These are phyloP conservation scores for Salisapilia sapeloensis DNA, from an alignment of 352 stramenopile genomes.

Conservation along the genomic window DNA sequence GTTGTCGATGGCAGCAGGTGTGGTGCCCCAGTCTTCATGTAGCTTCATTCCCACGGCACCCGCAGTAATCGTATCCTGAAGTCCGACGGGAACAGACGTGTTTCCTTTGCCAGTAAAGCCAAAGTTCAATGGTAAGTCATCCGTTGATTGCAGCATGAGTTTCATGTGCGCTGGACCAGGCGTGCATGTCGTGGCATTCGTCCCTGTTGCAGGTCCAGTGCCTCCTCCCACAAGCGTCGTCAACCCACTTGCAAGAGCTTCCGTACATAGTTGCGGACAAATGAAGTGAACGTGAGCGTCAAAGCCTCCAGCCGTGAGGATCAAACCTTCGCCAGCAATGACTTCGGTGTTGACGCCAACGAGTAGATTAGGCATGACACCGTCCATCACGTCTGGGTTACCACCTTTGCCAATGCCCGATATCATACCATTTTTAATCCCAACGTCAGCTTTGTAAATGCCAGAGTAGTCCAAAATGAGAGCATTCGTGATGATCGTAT, in stretches of 20 bases:
- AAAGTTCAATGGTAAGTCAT: slow-evolving; percentile 91
- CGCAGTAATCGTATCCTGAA: slow-evolving; percentile 83
- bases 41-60: slow-evolving; percentile 93
- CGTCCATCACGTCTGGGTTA: slow-evolving; percentile 94
- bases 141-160: slow-evolving; percentile 92
- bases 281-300: slow-evolving; percentile 97
- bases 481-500: slow-evolving; percentile 96
- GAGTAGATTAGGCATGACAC: slow-evolving; percentile 76
- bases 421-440: slow-evolving; percentile 89
- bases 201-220: slow-evolving; percentile 85
- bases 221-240: slow-evolving; percentile 87
- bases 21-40: slow-evolving; percentile 97
- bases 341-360: slow-evolving; percentile 89
- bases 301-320: slow-evolving; percentile 91
- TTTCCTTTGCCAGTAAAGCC: slow-evolving; percentile 96
- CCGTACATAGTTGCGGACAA: slow-evolving; percentile 86
- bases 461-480: slow-evolving; percentile 91
- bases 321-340: slow-evolving; percentile 92
- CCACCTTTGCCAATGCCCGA: slow-evolving; percentile 92
- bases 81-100: slow-evolving; percentile 58
- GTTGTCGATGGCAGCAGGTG: slow-evolving; percentile 87
- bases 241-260: slow-evolving; percentile 85
- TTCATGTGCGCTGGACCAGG: slow-evolving; percentile 87
- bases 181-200: slow-evolving; percentile 95
- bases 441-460: slow-evolving; percentile 93